A percentile compares a stretch with the other conserved stretches of the same genome.
Evolutionary conservation across 305 asterid genomes (phyloP).

Genomic region (Andrographis paniculata): DNA sequence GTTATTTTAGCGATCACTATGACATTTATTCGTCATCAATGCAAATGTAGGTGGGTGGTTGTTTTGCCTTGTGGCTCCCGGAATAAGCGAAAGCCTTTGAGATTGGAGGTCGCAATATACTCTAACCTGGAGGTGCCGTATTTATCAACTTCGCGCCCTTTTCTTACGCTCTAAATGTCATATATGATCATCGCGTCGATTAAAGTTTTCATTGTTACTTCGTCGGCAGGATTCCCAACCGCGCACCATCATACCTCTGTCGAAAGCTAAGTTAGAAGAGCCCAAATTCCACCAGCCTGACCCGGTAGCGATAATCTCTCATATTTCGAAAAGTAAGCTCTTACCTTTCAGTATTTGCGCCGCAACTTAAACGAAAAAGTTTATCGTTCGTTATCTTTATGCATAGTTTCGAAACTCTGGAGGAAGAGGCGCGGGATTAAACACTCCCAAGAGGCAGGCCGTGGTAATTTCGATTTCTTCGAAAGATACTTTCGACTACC

Average conservation of each 20-base stretch:
- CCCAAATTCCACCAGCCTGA: slow-evolving; percentile 68
- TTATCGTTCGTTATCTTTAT: slow-evolving; percentile 37
- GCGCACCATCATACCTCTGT: slow-evolving; percentile 61
- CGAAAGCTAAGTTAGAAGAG: slow-evolving; percentile 91
- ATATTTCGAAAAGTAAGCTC: slow-evolving; percentile 55
- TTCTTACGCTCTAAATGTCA: too few species aligned
- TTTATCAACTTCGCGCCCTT: too few species aligned
- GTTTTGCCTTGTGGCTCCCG: slow-evolving; percentile 80
- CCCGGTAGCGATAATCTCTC: slow-evolving; percentile 62
- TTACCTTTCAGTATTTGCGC: too few species aligned
- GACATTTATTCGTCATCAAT: slow-evolving; percentile 15
- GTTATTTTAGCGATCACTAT: too few species aligned
- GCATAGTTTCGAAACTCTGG: slow-evolving; percentile 75
- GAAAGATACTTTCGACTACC: too few species aligned
- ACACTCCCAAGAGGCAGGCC: slow-evolving; percentile 65
- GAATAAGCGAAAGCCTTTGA: slow-evolving; percentile 59
- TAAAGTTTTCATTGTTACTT: too few species aligned
- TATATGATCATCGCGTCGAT: too few species aligned
- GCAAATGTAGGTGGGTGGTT: slow-evolving; percentile 85
- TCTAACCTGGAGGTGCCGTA: slow-evolving; percentile 62
- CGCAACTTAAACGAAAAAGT: too few species aligned
- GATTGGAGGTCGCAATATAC: slow-evolving; percentile 91
- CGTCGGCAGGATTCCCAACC: slow-evolving; percentile 76
- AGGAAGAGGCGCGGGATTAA: slow-evolving; percentile 53
- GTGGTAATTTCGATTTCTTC: too few species aligned